A percentile compares a stretch with the other conserved stretches of the same genome.
Conservation (phyloP, 805 yeast genomes). For the Candida easanensis region DNA sequence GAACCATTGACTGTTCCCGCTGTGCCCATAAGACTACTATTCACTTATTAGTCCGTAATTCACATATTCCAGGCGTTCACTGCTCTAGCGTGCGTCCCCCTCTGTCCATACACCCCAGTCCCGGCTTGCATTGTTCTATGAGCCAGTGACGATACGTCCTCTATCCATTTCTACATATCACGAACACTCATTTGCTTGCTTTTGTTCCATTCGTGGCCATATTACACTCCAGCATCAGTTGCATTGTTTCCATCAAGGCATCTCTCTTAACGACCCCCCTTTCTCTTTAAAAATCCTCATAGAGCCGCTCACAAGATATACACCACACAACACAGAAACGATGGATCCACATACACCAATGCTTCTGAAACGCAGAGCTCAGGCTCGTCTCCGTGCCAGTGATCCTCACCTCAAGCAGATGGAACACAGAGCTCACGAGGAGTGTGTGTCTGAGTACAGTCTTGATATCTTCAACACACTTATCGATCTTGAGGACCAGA, state of each 20-base stretch:
- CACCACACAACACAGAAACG: not conserved
- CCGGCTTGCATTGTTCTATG: not conserved
- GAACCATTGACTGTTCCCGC: not conserved
- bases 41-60: slow-evolving; percentile 14
- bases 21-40: slow-evolving; percentile 10
- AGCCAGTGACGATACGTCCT: not conserved
- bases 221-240: not conserved
- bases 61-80: too few species aligned
- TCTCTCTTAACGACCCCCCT: too few species aligned
- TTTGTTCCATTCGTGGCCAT: too few species aligned
- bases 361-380: slow-evolving; percentile 23
- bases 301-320: too few species aligned
- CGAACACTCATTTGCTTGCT: not conserved
- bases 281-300: too few species aligned
- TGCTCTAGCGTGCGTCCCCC: too few species aligned
- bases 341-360: slow-evolving; percentile 22
- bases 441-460: slow-evolving; percentile 43
- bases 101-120: too few species aligned
- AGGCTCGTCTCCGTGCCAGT: slow-evolving; percentile 31
- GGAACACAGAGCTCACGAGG: slow-evolving; percentile 46
- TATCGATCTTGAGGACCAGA: slow-evolving; percentile 31
- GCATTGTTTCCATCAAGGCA: too few species aligned
- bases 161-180: not conserved
- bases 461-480: slow-evolving; percentile 38
- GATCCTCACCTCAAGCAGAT: slow-evolving; percentile 41